Base-by-base conservation (phyloP, 768 basidiomycete genomes). In the Phlebiopsis flavidoalba region DNA sequence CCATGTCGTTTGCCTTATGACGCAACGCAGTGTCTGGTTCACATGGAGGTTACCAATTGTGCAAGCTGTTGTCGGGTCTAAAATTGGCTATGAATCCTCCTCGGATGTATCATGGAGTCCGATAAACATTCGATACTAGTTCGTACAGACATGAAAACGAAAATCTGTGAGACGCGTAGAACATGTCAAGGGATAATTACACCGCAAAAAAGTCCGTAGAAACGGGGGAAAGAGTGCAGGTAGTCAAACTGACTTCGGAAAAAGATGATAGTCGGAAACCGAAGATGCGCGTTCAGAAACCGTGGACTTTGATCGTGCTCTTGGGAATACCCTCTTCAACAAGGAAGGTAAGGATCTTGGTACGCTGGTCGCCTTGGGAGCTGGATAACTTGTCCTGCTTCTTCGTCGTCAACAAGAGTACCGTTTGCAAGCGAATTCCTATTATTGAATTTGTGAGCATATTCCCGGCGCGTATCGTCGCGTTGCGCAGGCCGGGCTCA, bases 371-470 rank as follows among this genome's bases (percentile, higher is more conserved):
- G 63, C 97, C 97, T 74, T 98, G 97, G n/a, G 65, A 99, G 87
- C 78, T 99, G 97, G 70, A 99, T 93, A 73, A 99, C 93, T 78
- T 95, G 84, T 59, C 97, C 97, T 79, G 93, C 86, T 78, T 95
- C 93, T 74, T 91, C 91, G 77, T 97, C 93, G 57, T 95, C 91
- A 65, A 97, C 91, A 67, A 99, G 84, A 54, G 90, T 95, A 67
- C 97, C 97, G 76, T 99, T n/a, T 99, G 80, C 95, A 98, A 65
- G 95, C 95, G 67, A 98, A 97, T 81, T 97, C 93, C 93, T 95
- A 66, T 11, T 53, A 46, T 8, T 22, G 24, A 37, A 24, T 36
- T 11, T 24, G 21, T 54, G 6, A 54, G 53, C 35, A 37, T n/a
- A 35, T 8, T 12, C 12, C 19, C 48, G 11, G 53, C 21, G 33